A percentile compares a stretch with the other conserved stretches of the same genome.
Evolutionary conservation across 2,329 filamentous ascomycete genomes (phyloP).

Genomic region (Penicillium sp.): DNA sequence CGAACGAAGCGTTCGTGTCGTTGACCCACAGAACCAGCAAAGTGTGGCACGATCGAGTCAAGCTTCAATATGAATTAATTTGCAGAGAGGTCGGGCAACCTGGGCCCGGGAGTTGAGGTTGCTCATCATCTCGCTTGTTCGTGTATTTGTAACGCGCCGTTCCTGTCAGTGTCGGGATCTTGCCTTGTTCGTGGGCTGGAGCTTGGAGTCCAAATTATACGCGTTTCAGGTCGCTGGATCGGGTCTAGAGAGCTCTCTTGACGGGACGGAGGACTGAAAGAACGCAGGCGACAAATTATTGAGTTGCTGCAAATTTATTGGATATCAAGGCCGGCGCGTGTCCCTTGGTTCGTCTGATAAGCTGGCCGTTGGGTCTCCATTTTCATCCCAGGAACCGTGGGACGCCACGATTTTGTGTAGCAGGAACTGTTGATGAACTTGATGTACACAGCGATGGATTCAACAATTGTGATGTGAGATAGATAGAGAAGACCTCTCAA

Average conservation of each 20-base stretch:
- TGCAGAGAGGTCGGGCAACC: neutral
- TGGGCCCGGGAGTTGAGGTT: constrained; percentile 8
- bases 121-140: constrained; percentile 8
- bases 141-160: constrained; percentile 5
- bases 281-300: constrained; percentile 1
- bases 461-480: too few species aligned
- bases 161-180: constrained; percentile 3
- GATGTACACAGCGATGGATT: too few species aligned
- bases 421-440: neutral
- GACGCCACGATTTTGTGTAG: neutral
- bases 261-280: neutral
- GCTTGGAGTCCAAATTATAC: neutral
- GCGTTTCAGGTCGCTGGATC: constrained; percentile 9
- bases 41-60: neutral
- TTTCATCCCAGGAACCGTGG: neutral
- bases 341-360: constrained; percentile 1
- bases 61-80: constrained; percentile 1
- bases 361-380: neutral
- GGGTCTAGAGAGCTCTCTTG: neutral
- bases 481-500: too few species aligned
- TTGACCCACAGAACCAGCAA: neutral
- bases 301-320: neutral
- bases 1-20: neutral
- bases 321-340: neutral
- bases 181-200: neutral